phyloP scores from a whole-genome alignment of 2,329 filamentous ascomycete genomes.

The Lasiodiplodia gonubiensis region DNA sequence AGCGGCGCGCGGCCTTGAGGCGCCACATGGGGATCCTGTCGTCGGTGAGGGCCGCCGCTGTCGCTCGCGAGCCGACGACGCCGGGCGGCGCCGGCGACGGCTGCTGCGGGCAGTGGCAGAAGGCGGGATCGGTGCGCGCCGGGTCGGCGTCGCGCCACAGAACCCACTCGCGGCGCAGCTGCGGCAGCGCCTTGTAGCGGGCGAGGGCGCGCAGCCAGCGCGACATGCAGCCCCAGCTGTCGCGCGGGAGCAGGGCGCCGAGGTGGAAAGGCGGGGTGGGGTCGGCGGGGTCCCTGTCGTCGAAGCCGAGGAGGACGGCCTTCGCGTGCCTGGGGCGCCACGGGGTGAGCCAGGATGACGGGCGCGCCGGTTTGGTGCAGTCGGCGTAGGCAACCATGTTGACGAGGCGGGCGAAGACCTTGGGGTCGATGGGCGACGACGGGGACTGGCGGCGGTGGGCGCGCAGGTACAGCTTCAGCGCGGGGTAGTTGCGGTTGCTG shows the following conservation, averaged over 20 bases:
- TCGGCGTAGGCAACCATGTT: neutral
- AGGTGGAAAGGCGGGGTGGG: neutral
- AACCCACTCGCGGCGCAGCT: conserved; percentile 1
- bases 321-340: neutral
- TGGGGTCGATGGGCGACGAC: neutral
- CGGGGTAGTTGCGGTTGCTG: conserved; percentile 1
- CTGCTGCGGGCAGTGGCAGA: neutral
- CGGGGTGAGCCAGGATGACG: neutral
- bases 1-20: neutral
- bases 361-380: neutral
- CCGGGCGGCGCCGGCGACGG: too few species aligned
- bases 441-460: neutral
- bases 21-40: neutral
- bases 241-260: neutral
- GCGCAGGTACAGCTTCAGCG: conserved; percentile 3
- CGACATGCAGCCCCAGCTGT: neutral
- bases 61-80: too few species aligned
- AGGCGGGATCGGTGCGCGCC: neutral
- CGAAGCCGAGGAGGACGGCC: conserved; percentile 1
- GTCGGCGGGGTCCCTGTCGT: neutral
- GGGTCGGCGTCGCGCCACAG: neutral
- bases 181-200: neutral
- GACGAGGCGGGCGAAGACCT: neutral
- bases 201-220: conserved; percentile 4
- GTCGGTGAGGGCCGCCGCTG: neutral